Base-by-base conservation (phyloP, 495 filamentous ascomycete genomes). In the Lasiosphaeris hirsuta region DNA sequence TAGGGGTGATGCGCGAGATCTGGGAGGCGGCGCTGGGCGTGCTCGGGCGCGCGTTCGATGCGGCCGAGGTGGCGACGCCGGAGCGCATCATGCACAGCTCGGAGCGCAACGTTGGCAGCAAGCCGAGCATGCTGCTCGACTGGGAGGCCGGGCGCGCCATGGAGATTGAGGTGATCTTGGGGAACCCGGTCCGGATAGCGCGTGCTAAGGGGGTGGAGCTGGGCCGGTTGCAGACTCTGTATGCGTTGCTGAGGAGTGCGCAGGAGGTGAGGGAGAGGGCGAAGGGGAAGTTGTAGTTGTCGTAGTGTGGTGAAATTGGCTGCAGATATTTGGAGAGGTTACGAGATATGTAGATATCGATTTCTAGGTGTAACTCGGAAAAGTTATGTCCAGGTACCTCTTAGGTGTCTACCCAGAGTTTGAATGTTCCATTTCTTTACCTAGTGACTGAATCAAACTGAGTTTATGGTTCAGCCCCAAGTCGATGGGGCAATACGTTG, bases 101-200 rank as follows among this genome's bases (percentile, higher is more conserved):
- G 13, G 74, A 81, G 64, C 64, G 75, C 54, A 85, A 86, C 54
- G 72, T 71, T 14, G 82, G 80, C 5, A 79, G 77, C 10, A 80
- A 76, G 66, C 83, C 85, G 14, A 83, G 80, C 57, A 85, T 85
- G 82, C 58, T 82, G 57, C 41, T 84, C 0, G 82, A 85, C 58
- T 82, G 81, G 80, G 81, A 83, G 64, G 71, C 72, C 4, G 81
- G 78, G 0, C 66, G 77, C 51, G 71, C 72, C 37, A 71, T 85
- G 76, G 83, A 86, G 72, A 47, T 84, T 17, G 83, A 86, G 66
- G 82, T 84, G 19, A 84, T 86, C 30, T 62, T 86, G 40, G 83
- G 83, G 0, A 84, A 85, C 57, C 80, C 82, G 23, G 71, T 86
- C 0, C 60, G 76, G 60, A 78, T 81, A 17, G 83, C 81, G n/a